Conservation (phyloP, 1,139 yeast species). For the Kodamaea fungicola region DNA sequence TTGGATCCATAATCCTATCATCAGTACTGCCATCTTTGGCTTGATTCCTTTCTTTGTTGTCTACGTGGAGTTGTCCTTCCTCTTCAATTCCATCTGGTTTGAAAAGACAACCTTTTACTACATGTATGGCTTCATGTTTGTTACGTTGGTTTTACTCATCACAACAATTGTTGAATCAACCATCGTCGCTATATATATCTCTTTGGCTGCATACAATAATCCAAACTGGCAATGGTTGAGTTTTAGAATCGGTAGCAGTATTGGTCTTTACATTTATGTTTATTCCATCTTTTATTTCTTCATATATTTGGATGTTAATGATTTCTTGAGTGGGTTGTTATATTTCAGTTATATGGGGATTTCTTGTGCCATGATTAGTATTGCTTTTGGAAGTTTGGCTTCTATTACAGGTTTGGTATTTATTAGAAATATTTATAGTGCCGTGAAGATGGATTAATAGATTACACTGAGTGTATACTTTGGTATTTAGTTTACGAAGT, state of each 20-base stretch:
- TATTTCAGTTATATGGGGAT: conserved; percentile 72
- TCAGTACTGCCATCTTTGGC: conserved; percentile 48
- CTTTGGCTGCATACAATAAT: conserved; percentile 55
- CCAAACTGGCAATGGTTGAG: conserved; percentile 85
- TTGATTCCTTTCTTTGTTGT: conserved; percentile 76
- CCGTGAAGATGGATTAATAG: conserved; percentile 52
- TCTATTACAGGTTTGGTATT: conserved; percentile 61
- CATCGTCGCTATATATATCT: conserved; percentile 65
- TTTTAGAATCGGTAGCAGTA: conserved; percentile 69
- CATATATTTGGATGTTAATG: conserved; percentile 53
- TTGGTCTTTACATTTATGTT: conserved; percentile 63
- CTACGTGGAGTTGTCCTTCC: conserved; percentile 71
- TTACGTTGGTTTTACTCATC: conserved; percentile 56
- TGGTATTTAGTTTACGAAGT: neutral
- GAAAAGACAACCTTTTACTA: conserved; percentile 77
- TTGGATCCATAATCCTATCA: conserved; percentile 22
- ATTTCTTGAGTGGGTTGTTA: conserved; percentile 64
- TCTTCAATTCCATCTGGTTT: conserved; percentile 76
- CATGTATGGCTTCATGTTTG: conserved; percentile 73
- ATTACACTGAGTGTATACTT: neutral
- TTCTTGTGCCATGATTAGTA: conserved; percentile 59
- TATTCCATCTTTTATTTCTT: conserved; percentile 70
- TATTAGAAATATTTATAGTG: conserved; percentile 55
- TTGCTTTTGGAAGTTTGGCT: conserved; percentile 76
- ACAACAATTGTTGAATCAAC: conserved; percentile 70